phyloP scores from a whole-genome alignment of 495 filamentous ascomycete species.

The Aspergillus haitiensis region DNA sequence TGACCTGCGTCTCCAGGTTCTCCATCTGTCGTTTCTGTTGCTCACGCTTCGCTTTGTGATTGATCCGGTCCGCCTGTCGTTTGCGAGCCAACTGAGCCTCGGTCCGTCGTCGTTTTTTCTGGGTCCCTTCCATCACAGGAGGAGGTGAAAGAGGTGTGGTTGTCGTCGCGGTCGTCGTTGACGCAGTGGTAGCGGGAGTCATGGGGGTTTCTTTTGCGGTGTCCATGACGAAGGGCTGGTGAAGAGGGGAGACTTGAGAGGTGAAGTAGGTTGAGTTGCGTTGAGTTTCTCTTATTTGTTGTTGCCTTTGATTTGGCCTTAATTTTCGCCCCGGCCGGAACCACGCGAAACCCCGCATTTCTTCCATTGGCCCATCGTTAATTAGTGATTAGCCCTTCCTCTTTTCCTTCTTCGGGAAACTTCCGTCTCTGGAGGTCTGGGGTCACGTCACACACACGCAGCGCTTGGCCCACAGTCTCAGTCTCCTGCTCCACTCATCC shows the following conservation, averaged over 20 bases:
- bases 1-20: conserved; percentile 16
- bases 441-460: too few species aligned
- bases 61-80: conserved; percentile 19
- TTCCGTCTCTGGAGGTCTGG: too few species aligned
- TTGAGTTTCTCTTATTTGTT: background rate
- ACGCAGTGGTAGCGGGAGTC: background rate
- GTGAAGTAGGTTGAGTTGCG: background rate
- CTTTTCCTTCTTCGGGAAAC: too few species aligned
- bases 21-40: conserved; percentile 22
- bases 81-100: conserved; percentile 20
- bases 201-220: background rate
- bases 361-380: background rate
- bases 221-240: background rate
- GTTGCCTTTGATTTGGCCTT: background rate
- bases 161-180: background rate
- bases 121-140: background rate
- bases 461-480: too few species aligned
- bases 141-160: background rate
- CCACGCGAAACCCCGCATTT: conserved; percentile 6
- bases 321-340: background rate
- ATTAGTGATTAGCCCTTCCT: too few species aligned
- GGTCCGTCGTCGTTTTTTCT: conserved; percentile 21
- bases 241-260: background rate
- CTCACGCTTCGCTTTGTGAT: conserved; percentile 20
- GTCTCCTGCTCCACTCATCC: too few species aligned